These are phyloP conservation scores for Boletus pseudo-olivaceus DNA, from an alignment of 768 basidiomycete species.

Conservation along the genomic window DNA sequence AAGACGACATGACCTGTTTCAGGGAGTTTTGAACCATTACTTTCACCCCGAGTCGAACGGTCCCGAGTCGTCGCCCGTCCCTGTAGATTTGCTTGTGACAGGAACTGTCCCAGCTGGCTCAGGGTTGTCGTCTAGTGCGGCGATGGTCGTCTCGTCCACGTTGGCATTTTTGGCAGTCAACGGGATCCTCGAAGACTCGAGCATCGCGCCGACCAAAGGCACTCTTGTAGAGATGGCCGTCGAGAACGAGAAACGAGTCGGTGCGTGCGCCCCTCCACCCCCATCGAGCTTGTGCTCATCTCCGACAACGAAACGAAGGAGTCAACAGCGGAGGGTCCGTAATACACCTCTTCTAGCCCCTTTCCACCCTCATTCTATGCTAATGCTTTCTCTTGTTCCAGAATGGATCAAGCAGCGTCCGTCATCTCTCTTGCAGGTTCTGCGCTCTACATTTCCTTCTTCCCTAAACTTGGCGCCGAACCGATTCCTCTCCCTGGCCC, in stretches of 20 bases:
- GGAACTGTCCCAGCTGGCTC: constrained; percentile 86
- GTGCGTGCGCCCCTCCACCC: constrained; percentile 29
- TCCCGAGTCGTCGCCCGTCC: constrained; percentile 39
- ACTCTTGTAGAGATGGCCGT: constrained; percentile 76
- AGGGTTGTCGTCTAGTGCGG: constrained; percentile 84
- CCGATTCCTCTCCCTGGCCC: constrained; percentile 59
- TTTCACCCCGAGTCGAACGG: constrained; percentile 34
- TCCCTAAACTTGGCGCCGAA: constrained; percentile 64
- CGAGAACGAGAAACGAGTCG: constrained; percentile 81
- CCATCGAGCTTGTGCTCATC: neutral
- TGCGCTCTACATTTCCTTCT: constrained; percentile 80
- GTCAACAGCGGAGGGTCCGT: constrained; percentile 77
- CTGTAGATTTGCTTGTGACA: constrained; percentile 72
- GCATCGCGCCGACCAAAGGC: constrained; percentile 46
- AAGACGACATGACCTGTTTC: neutral
- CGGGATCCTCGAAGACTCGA: constrained; percentile 44
- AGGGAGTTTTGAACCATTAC: constrained; percentile 69
- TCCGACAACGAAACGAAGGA: constrained; percentile 29
- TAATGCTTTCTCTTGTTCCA: constrained; percentile 23
- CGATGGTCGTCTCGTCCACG: constrained; percentile 86
- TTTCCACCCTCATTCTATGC: neutral
- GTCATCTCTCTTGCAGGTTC: constrained; percentile 70
- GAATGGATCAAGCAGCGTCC: constrained; percentile 91
- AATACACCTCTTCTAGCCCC: neutral
- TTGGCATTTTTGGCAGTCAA: constrained; percentile 79